phyloP scores from a whole-genome alignment of 768 basidiomycete species.

The Pleurotus eryngii region DNA sequence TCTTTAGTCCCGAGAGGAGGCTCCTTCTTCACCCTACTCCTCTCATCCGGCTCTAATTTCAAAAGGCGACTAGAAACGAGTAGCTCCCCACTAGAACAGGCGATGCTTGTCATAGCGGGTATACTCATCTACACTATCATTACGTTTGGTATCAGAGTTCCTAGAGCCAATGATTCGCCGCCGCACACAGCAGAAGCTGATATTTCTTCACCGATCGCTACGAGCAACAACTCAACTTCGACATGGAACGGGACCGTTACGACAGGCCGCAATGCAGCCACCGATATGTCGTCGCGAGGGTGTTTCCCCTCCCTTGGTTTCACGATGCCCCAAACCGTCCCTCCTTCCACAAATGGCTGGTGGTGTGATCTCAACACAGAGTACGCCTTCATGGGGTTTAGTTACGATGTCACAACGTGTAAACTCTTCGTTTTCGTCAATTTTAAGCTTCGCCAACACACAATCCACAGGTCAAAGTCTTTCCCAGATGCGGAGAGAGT shows the following conservation, averaged over 20 bases:
- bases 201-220: background rate
- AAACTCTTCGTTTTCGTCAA: conserved; percentile 16
- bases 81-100: background rate
- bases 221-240: background rate
- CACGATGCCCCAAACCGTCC: conserved; percentile 49
- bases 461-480: conserved; percentile 51
- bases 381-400: conserved; percentile 76
- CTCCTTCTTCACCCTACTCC: too few species aligned
- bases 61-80: too few species aligned
- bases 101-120: conserved; percentile 6
- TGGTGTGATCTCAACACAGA: conserved; percentile 66
- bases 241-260: background rate
- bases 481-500: conserved; percentile 48
- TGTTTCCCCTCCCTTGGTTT: conserved; percentile 46
- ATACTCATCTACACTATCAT: conserved; percentile 3
- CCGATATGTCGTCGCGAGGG: conserved; percentile 18
- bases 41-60: too few species aligned
- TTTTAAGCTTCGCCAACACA: background rate
- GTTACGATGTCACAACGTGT: conserved; percentile 72
- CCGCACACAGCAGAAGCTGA: background rate
- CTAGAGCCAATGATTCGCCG: background rate
- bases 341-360: conserved; percentile 46
- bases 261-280: background rate
- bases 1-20: too few species aligned
- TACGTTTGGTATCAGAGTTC: background rate